A percentile compares a stretch with the other conserved stretches of the same genome.
These are phyloP conservation scores for Piper betle DNA, from an alignment of 164 flowering plant species.

Conservation along the genomic window DNA sequence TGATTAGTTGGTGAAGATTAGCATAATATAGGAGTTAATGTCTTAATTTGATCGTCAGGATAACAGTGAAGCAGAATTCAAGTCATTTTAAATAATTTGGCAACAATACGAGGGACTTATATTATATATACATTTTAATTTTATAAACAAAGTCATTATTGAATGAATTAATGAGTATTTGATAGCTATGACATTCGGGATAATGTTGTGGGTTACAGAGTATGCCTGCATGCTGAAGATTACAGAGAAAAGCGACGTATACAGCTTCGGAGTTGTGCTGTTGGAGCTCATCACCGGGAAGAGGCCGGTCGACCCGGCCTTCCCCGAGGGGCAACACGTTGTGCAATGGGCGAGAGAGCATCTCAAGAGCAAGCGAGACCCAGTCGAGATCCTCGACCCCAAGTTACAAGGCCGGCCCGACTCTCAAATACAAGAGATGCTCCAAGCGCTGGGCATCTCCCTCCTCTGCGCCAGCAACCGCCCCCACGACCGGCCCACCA, in stretches of 20 bases:
- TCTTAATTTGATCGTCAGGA: too few relatives aligned
- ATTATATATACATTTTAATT: too few relatives aligned
- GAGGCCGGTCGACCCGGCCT: constrained; percentile 77
- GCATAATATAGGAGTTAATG: too few relatives aligned
- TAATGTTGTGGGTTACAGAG: constrained; percentile 32
- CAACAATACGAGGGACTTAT: too few relatives aligned
- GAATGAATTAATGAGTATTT: too few relatives aligned
- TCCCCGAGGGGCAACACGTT: constrained; percentile 75
- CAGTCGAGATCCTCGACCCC: constrained; percentile 58
- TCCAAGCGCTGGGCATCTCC: constrained; percentile 81
- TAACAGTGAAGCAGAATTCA: too few relatives aligned
- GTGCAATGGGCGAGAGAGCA: constrained; percentile 87
- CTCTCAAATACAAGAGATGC: constrained; percentile 77
- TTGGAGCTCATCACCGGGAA: constrained; percentile 89
- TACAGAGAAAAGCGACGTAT: constrained; percentile 90
- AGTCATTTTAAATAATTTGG: too few relatives aligned
- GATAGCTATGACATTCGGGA: too few relatives aligned
- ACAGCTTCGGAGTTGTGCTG: constrained; percentile 84
- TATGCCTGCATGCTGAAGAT: constrained; percentile 60
- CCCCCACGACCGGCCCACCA: constrained; percentile 64
- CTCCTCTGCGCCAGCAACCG: constrained; percentile 55
- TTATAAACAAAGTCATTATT: too few relatives aligned
- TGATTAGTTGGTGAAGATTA: too few relatives aligned
- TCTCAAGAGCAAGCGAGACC: constrained; percentile 23
- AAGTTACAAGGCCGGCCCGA: constrained; percentile 73